Percentiles rank a stretch among this genome's conserved stretches.
phyloP scores from a whole-genome alignment of 495 filamentous ascomycete species.

The Neurospora sp. region DNA sequence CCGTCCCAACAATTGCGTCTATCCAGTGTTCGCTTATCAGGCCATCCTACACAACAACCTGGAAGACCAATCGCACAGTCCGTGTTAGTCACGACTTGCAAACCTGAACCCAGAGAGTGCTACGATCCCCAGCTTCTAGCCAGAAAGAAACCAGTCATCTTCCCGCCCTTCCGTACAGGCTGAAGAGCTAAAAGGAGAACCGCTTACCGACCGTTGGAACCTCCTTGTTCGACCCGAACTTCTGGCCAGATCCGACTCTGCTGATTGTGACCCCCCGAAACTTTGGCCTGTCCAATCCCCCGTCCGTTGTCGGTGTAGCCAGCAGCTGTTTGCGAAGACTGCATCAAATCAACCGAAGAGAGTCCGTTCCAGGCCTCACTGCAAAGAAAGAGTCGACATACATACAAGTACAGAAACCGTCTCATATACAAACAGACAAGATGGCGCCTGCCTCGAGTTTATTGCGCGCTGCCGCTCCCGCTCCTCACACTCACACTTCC shows the following conservation, averaged over 20 bases:
- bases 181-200: neutral
- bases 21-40: neutral
- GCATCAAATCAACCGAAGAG: neutral
- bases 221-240: neutral
- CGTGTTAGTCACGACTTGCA: neutral
- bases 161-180: neutral
- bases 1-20: neutral
- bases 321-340: neutral
- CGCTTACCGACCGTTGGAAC: neutral
- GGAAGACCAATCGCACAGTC: neutral
- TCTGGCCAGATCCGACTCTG: neutral
- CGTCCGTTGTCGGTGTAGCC: neutral
- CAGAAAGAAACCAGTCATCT: neutral
- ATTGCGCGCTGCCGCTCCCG: neutral
- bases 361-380: neutral
- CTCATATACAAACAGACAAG: neutral
- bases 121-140: neutral
- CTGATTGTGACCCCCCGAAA: neutral
- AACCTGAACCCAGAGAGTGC: neutral
- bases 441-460: neutral
- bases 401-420: neutral
- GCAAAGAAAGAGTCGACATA: neutral
- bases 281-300: neutral
- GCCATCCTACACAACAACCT: neutral
- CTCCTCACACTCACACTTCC: neutral